Evolutionary conservation across 176 grass and related monocot species (phyloP), one percentile per base, ranked within the genome.

Genomic region (Triticum turgidum): DNA sequence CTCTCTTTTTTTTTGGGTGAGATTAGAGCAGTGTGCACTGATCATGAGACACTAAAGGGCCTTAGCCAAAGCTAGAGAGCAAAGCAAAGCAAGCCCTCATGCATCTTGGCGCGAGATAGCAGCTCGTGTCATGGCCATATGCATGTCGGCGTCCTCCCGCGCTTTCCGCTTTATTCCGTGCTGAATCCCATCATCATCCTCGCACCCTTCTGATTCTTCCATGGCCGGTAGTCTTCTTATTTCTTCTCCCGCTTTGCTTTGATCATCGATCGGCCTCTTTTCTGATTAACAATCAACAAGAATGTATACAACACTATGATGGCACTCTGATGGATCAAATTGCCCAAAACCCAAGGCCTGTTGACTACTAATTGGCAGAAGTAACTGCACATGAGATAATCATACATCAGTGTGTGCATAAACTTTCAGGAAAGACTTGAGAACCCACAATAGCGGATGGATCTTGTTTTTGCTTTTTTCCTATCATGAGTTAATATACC

Each of bases 131-230:
- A 75, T 85, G 69, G 82, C 82, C 69, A 74, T 64, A 76, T 78
- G 81, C 82, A 82, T 84, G 90, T 94, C 81, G 89, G 89, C 87
- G 86, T 73, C 68, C 13, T 70, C 69, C 20, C 78, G 65, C 61
- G 59, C 91, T 93, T 89, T 95, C 74, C 66, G 47, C 89, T 89
- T 91, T 95, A 93, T 91, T 95, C 88, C 86, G 44, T 77, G 88
- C 73, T 86, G 64, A 90, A 90, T 86, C 84, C 84, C 87, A 87
- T 88, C 77, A 88, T 88, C 90, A 71, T 59, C 42, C 86, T 82
- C 86, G 10, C 82, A 54, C 3, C 69, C 85, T 87, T 63, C 75
- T 22, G 30, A 79, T 76, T 68, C 65, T 41, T 85, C 72, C 78
- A 76, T 76, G 44, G 42, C 44, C 34, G 6, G 14, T 25, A 52